phyloP scores from a whole-genome alignment of 805 yeast species.

The Tetrapisispora arboricola region DNA sequence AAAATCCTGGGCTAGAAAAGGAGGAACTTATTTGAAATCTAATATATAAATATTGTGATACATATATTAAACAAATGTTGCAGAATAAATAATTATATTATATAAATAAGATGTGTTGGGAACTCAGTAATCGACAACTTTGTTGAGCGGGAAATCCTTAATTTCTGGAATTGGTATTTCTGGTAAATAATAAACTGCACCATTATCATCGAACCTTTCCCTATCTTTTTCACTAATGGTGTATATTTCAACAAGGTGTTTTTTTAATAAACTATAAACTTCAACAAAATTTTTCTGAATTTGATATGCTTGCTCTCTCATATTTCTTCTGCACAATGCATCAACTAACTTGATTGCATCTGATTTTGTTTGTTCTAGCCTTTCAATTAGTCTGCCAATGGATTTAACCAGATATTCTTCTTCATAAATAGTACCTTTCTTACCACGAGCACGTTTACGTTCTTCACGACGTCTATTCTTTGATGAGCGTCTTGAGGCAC shows the following conservation, averaged over 20 bases:
- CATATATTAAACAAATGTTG: neutral
- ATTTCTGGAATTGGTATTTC: slow-evolving; percentile 66
- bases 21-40: neutral
- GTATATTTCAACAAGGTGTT: slow-evolving; percentile 67
- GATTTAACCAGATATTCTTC: slow-evolving; percentile 89
- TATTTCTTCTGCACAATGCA: slow-evolving; percentile 60
- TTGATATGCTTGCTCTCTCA: slow-evolving; percentile 72
- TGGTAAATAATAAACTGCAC: slow-evolving; percentile 66
- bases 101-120: neutral
- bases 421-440: slow-evolving; percentile 95
- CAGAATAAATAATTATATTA: neutral
- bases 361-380: slow-evolving; percentile 60
- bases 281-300: slow-evolving; percentile 60
- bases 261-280: slow-evolving; percentile 44
- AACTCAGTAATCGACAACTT: slow-evolving; percentile 47
- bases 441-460: slow-evolving; percentile 90
- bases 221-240: slow-evolving; percentile 74
- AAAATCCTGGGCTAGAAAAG: no score
- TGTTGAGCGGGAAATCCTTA: slow-evolving; percentile 48
- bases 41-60: neutral
- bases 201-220: slow-evolving; percentile 82
- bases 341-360: slow-evolving; percentile 71
- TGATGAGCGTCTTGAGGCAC: slow-evolving; percentile 85
- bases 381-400: slow-evolving; percentile 75
- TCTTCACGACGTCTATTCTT: slow-evolving; percentile 93